Percentiles rank a stretch among this genome's conserved stretches.
Conservation (phyloP, 495 filamentous ascomycete species). For the Hypoxylon fragiforme region DNA sequence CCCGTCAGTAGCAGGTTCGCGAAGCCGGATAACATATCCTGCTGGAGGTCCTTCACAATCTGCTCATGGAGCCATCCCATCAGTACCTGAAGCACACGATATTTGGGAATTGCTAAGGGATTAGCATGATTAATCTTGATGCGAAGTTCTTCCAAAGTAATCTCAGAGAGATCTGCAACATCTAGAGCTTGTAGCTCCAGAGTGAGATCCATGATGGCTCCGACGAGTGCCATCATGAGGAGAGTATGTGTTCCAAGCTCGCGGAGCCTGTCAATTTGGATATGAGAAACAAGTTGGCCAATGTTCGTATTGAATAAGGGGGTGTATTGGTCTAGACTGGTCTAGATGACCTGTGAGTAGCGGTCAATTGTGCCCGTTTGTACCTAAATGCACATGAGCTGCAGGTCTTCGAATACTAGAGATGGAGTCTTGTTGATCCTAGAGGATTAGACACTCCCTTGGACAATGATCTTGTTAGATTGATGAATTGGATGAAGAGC, state of each 20-base stretch:
- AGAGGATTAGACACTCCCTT: too few species aligned
- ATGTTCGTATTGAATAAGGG: too few species aligned
- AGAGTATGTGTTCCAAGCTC: not conserved
- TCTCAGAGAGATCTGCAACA: constrained; percentile 1
- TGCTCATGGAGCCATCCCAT: constrained; percentile 42
- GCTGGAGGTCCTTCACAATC: constrained; percentile 35
- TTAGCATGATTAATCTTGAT: constrained; percentile 9
- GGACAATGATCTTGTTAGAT: too few species aligned
- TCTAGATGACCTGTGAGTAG: not conserved
- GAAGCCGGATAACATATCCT: constrained; percentile 21
- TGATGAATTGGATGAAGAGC: too few species aligned
- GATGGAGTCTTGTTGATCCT: not conserved
- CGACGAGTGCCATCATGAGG: too few species aligned
- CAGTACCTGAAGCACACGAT: constrained; percentile 26
- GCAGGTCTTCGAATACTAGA: constrained; percentile 1
- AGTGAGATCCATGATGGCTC: constrained; percentile 18
- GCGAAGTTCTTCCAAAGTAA: constrained; percentile 31
- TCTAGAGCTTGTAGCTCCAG: not conserved
- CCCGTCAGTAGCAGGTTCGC: constrained; percentile 15
- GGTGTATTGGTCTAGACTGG: too few species aligned
- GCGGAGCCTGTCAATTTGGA: too few species aligned
- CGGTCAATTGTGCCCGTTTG: constrained; percentile 6
- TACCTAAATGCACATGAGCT: not conserved
- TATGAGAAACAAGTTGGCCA: too few species aligned
- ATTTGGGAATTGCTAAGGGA: not conserved